Evolutionary conservation across 805 yeast genomes (phyloP), one percentile per base, ranked within the genome.

Genomic region (Yarrowia sp.): DNA sequence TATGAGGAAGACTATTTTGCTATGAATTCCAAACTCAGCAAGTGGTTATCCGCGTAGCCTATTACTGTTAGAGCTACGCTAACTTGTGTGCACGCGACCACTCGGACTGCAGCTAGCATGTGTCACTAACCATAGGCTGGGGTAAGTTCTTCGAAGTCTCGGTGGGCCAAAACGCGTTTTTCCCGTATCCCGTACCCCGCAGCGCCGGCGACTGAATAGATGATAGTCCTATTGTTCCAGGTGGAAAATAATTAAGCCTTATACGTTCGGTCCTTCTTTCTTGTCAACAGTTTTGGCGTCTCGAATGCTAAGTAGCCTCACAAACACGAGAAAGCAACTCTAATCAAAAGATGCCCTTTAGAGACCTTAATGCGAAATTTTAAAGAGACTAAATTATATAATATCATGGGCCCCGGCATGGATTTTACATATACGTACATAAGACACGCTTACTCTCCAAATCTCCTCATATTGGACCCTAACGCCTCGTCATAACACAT

Each of bases 71-170:
- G 40, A 55, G 20, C 12, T 24, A 40, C 61, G 40, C 44, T 39
- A 55, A 20, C 40, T 17, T 38, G 61, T 55, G 61, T 24, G 60
- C 60, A 53, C 60, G 60, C 60, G 60, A 53, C 60, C 60, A 19
- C 60, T 38, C 24, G 33, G 17, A 10, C n/a, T 52, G 42, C 55
- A 14, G 9, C 56, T 50, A 19, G 43, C 58, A 36, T 52, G 36
- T 52, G 58, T 17, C 40, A 34, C 10, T 9, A 8, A 15, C 44
- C 42, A 17, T 9, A 10, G 24, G 24, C 10, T 17, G 24, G 20
- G n/a, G 24, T 42, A 15, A 7, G 24, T 24, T 24, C 30, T 24
- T 7, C 0, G 30, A 7, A 24, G 30, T 24, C 30, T 24, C 6
- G 30, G 30, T 24, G 30, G 30, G 30, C n/a, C 30, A 24, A 24